These are phyloP conservation scores for Artomyces pyxidatus DNA, from an alignment of 768 basidiomycete species.

Conservation along the genomic window DNA sequence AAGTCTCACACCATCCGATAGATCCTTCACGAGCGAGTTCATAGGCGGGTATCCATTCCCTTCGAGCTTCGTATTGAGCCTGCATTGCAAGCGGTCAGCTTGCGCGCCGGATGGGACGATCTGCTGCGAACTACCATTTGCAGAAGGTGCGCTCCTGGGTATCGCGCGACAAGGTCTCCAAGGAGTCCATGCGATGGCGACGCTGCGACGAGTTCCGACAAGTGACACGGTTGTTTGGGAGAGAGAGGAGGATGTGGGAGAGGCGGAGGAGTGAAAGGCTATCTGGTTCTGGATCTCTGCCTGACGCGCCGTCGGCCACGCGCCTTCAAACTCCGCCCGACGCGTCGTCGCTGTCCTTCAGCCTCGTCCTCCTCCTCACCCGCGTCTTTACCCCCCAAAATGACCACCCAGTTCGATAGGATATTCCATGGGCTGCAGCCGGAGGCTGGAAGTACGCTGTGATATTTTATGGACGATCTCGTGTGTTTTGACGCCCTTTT, in stretches of 20 bases:
- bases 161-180: constrained; percentile 49
- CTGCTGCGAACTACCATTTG: constrained; percentile 57
- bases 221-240: too few relatives aligned
- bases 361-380: constrained; percentile 11
- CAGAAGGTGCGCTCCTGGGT: constrained; percentile 66
- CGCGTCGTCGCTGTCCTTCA: constrained; percentile 10
- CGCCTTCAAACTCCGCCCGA: constrained; percentile 15
- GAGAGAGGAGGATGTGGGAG: too few relatives aligned
- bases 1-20: constrained; percentile 90
- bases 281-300: too few relatives aligned
- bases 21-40: constrained; percentile 81
- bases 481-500: constrained; percentile 4
- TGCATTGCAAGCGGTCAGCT: constrained; percentile 24
- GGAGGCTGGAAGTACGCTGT: constrained; percentile 76
- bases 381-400: constrained; percentile 26
- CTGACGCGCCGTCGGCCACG: too few relatives aligned
- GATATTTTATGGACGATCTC: not conserved
- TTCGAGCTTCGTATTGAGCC: constrained; percentile 96
- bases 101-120: constrained; percentile 7
- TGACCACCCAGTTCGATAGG: constrained; percentile 79
- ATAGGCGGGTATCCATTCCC: constrained; percentile 78
- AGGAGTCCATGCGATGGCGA: constrained; percentile 46
- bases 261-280: too few relatives aligned
- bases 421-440: constrained; percentile 70
- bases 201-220: too few relatives aligned